Conservation (phyloP, 1,139 yeast genomes). For the Debaryomyces sp. region DNA sequence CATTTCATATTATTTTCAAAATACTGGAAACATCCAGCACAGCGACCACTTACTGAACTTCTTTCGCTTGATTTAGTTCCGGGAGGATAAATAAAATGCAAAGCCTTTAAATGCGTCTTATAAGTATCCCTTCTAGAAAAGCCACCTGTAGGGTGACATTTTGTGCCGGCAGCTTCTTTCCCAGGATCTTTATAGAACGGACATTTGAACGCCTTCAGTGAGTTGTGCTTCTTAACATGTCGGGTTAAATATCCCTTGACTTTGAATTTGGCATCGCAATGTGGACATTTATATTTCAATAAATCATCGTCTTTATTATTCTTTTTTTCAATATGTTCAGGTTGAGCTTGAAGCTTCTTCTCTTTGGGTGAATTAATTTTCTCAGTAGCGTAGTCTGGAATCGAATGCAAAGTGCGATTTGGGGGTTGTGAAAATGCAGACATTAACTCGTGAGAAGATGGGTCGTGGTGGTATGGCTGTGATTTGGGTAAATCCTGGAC, state of each 20-base stretch:
- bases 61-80: slow-evolving; percentile 55
- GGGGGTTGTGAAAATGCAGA: neutral
- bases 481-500: slow-evolving; percentile 6
- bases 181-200: slow-evolving; percentile 52
- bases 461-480: neutral
- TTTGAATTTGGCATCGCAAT: slow-evolving; percentile 51
- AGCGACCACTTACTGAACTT: slow-evolving; percentile 48
- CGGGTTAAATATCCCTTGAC: slow-evolving; percentile 61
- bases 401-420: neutral
- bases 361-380: neutral
- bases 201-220: slow-evolving; percentile 55
- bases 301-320: neutral
- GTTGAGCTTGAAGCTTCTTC: neutral
- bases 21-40: slow-evolving; percentile 58
- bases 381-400: neutral
- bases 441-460: neutral
- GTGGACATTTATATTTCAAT: slow-evolving; percentile 32
- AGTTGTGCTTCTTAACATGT: slow-evolving; percentile 55
- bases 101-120: slow-evolving; percentile 58
- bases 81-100: slow-evolving; percentile 62
- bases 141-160: slow-evolving; percentile 63
- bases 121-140: slow-evolving; percentile 61
- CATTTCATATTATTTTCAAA: slow-evolving; percentile 52
- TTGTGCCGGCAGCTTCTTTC: slow-evolving; percentile 34
- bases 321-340: neutral